Evolutionary conservation across 257 asterid genomes (phyloP), one percentile per base, ranked within the genome.

Genomic region (Apocynum venetum): DNA sequence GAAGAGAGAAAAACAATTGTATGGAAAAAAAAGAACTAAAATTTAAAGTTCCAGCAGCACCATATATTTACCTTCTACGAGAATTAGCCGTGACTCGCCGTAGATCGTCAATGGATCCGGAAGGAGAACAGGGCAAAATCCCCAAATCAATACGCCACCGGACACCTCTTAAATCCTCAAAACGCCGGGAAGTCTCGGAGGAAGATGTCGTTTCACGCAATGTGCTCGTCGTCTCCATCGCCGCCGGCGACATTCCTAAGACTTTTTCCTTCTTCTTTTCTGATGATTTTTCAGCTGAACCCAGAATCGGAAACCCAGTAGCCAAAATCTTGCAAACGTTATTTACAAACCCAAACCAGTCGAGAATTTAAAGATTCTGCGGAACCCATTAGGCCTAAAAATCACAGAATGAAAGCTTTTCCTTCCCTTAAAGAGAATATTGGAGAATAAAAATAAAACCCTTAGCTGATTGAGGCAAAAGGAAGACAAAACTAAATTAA

Each of bases 141-240:
- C 97, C 99, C 93, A 96, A 89, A 87, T 89, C 90, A 67, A 93
- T 83, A 67, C 99, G 97, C 99, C 99, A 96, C 88, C 79, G 90
- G 31, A 93, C 91, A 71, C 99, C 93, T 93, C 99, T 87, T 9
- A 96, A 92, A 84, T 88, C 87, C 60, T 83, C 82, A 81, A 88
- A 90, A 66, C 86, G 83, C 77, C 85, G 83, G 13, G 86, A 84
- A 72, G 17, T 75, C 47, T 65, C 82, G 53, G 84, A 60, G 59
- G 76, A 61, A 69, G 88, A 83, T 44, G 77, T 56, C 77, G 86
- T 76, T 80, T 85, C 91, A 52, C 76, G 59, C 85, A 84, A 88
- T 74, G 77, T 77, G 14, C 14, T 74, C 25, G 65, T 63, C 9
- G 78, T 31, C 59, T 63, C 82, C 56, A 73, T 53, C 40, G 61